Conservation (phyloP, 2,329 filamentous ascomycete species). For the Thelonectria rubi region DNA sequence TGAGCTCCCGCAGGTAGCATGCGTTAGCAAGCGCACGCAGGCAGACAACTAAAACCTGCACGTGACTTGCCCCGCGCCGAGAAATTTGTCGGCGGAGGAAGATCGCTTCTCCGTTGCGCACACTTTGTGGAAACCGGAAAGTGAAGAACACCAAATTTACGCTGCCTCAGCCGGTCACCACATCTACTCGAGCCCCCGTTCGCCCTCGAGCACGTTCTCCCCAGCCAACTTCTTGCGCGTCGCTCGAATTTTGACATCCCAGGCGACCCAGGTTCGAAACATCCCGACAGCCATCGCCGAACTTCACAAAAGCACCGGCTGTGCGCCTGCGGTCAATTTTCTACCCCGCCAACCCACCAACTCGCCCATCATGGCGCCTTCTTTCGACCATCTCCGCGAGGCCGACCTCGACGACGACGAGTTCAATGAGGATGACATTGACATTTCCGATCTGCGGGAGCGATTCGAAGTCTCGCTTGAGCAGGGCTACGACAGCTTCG, state of each 20-base stretch:
- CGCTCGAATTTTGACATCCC: slow-evolving; percentile 32
- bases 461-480: slow-evolving; percentile 97
- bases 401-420: slow-evolving; percentile 87
- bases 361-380: slow-evolving; percentile 78
- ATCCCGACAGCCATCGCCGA: slow-evolving; percentile 23
- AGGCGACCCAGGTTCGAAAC: slow-evolving; percentile 33
- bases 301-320: slow-evolving; percentile 29
- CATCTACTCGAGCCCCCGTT: slow-evolving; percentile 42
- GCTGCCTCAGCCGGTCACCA: slow-evolving; percentile 41
- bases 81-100: slow-evolving; percentile 46
- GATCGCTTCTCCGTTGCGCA: slow-evolving; percentile 53
- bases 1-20: slow-evolving; percentile 41
- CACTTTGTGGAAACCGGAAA: slow-evolving; percentile 50
- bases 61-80: slow-evolving; percentile 54
- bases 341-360: slow-evolving; percentile 46
- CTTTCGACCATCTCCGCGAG: slow-evolving; percentile 91
- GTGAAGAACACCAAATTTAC: slow-evolving; percentile 53
- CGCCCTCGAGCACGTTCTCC: slow-evolving; percentile 38
- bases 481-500: slow-evolving; percentile 94
- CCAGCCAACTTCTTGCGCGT: slow-evolving; percentile 37
- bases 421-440: slow-evolving; percentile 91
- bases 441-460: slow-evolving; percentile 92
- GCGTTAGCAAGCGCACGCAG: slow-evolving; percentile 36
- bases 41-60: slow-evolving; percentile 37
- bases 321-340: slow-evolving; percentile 48